Conservation (phyloP, 1,284 basidiomycete species). For the Ganoderma boninense region DNA sequence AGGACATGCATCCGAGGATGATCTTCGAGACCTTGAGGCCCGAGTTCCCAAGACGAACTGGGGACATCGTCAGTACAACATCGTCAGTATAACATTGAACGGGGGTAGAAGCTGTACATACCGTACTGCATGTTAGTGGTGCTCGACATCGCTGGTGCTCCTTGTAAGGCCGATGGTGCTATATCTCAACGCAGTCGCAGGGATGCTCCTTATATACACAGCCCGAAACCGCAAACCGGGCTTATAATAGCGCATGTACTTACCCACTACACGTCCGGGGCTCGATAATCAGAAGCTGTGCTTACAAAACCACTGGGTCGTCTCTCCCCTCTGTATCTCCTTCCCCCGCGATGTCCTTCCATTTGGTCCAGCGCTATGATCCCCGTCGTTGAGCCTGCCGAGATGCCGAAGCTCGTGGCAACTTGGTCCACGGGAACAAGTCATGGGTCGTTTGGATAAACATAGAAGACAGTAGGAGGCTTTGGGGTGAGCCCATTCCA, state of each 20-base stretch:
- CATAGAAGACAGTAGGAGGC: not conserved
- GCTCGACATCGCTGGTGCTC: not conserved
- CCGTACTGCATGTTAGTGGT: slow-evolving; percentile 12
- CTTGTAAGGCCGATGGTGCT: slow-evolving; percentile 1
- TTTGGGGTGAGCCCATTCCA: not conserved
- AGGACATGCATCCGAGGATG: slow-evolving; percentile 55
- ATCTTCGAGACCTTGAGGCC: slow-evolving; percentile 55
- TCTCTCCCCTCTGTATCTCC: too few species aligned
- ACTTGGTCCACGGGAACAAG: not conserved
- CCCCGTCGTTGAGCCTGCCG: too few species aligned
- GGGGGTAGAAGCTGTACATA: not conserved
- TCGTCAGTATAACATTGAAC: not conserved
- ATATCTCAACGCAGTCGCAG: too few species aligned
- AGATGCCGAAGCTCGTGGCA: not conserved
- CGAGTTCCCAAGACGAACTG: slow-evolving; percentile 55
- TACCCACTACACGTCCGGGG: not conserved
- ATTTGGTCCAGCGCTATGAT: too few species aligned
- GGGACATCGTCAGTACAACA: not conserved
- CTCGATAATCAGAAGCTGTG: not conserved
- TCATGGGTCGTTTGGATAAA: not conserved
- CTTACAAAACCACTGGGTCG: not conserved
- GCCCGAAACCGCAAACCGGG: not conserved
- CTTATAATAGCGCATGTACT: not conserved
- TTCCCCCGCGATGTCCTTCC: too few species aligned
- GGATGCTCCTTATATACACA: not conserved